Conservation (phyloP, 1,284 basidiomycete species). For the Xerocomus amazonicus region DNA sequence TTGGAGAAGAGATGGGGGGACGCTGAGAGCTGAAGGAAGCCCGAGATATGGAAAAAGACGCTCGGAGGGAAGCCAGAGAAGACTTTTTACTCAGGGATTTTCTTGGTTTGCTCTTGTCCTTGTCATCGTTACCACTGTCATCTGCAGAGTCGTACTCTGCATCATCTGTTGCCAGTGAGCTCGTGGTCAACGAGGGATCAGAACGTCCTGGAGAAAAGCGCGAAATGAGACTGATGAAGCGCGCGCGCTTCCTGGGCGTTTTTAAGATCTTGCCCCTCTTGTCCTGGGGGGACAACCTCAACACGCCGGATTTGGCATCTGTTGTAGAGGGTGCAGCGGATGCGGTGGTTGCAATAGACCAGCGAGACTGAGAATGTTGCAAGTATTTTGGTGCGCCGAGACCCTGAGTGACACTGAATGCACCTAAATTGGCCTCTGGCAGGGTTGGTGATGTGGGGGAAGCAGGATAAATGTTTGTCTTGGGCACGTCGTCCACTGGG, state of each 20-base stretch:
- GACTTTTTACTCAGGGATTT: conserved; percentile 29
- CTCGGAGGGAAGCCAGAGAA: conserved; percentile 29
- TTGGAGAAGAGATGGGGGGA: conserved; percentile 16
- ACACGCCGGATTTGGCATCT: conserved; percentile 10
- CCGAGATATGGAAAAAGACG: conserved; percentile 32
- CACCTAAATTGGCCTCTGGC: background rate
- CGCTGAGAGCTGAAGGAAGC: conserved; percentile 31
- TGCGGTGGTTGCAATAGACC: conserved; percentile 29
- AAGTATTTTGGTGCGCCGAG: conserved; percentile 15
- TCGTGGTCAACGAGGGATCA: conserved; percentile 10
- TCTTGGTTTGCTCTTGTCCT: conserved; percentile 11
- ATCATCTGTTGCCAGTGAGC: conserved; percentile 7
- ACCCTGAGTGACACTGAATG: background rate
- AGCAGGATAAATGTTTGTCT: conserved; percentile 6
- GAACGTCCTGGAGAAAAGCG: conserved; percentile 29
- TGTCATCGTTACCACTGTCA: conserved; percentile 24
- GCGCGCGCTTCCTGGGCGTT: conserved; percentile 29
- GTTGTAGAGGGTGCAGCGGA: conserved; percentile 14
- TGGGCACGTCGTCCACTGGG: conserved; percentile 13
- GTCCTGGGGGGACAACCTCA: conserved; percentile 11
- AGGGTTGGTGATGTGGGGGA: background rate
- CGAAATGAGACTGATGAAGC: conserved; percentile 34
- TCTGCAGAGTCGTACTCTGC: conserved; percentile 23
- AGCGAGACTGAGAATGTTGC: conserved; percentile 27
- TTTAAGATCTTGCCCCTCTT: conserved; percentile 19